Base-by-base conservation (phyloP, 805 yeast species). In the Ogataea sp. region DNA sequence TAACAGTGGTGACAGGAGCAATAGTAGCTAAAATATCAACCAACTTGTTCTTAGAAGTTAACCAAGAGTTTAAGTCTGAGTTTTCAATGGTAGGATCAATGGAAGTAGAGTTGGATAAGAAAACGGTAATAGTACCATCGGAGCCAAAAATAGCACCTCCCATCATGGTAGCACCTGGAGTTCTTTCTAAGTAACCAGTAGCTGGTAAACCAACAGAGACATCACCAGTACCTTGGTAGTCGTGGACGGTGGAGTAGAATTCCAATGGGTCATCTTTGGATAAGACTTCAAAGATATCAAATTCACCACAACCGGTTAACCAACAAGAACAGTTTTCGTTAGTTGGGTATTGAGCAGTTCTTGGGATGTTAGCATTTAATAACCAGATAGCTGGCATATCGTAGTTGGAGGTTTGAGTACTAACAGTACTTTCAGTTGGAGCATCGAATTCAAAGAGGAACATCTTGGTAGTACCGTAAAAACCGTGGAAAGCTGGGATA, bases 321-420 rank as follows among this genome's bases (percentile, higher is more conserved):
- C 88, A 82, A 52, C 87, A 78, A 7, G 87, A 80, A 58, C 88
- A 82, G 54, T 75, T 76, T 26, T 64, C 62, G 46, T 73, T 75
- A 6, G 61, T 44, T 35, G 80, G 77, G 54, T 80, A 82, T 59
- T 82, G 88, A 3, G 87, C 63, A 16, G 88, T 81, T 66, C 88
- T 71, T 46, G 87, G 83, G 42, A 82, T 80, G 47, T 76, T 70
- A 24, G 85, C 81, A 48, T 82, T 81, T 52, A 82, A 63, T 43
- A 82, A 64, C 89, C 89, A 82, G 49, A 80, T 80, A 17, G 86
- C 88, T 9, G 88, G 86, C 78, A 80, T 63, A 56, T 83, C 72
- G 52, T 69, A 80, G 41, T 55, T 53, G 4, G 62, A 45, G 10
- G 64, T 48, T 37, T 64, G 43, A 38, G 62, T 59, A 34, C 50